These are phyloP conservation scores for Phytophthora pluvialis DNA, from an alignment of 352 stramenopile genomes.

Conservation along the genomic window DNA sequence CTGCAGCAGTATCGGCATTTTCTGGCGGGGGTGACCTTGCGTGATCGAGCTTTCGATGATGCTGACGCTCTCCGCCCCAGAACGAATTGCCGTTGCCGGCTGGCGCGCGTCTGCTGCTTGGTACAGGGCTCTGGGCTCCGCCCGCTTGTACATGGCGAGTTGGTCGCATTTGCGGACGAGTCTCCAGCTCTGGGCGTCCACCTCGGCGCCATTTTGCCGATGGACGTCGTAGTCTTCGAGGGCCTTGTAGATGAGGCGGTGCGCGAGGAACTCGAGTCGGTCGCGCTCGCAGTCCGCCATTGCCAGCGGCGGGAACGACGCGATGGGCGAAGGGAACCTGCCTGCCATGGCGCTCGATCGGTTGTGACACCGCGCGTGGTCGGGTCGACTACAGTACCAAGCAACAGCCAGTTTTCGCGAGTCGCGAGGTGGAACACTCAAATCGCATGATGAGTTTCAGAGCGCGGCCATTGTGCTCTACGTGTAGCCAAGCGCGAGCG, in stretches of 20 bases:
- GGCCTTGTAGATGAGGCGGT: constrained; percentile 38
- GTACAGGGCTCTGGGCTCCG: constrained; percentile 15
- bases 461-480: constrained; percentile 8
- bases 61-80: constrained; percentile 18
- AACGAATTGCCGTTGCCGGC: constrained; percentile 25
- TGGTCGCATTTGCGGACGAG: constrained; percentile 38
- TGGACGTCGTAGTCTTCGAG: constrained; percentile 41
- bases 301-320: constrained; percentile 36
- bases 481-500: constrained; percentile 7
- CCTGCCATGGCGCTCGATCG: constrained; percentile 29
- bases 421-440: constrained; percentile 22
- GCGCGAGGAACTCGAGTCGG: constrained; percentile 39
- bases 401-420: constrained; percentile 35
- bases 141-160: constrained; percentile 39
- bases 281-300: constrained; percentile 39
- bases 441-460: constrained; percentile 29
- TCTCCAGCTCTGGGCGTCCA: constrained; percentile 40
- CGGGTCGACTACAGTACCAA: constrained; percentile 7
- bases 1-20: constrained; percentile 42
- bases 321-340: constrained; percentile 29
- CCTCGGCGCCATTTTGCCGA: constrained; percentile 15
- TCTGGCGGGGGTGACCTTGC: constrained; percentile 33
- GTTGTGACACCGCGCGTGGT: constrained; percentile 7
- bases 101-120: constrained; percentile 9
- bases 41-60: constrained; percentile 14